Conservation (phyloP, 805 yeast species). For the Torulaspora maleeae region DNA sequence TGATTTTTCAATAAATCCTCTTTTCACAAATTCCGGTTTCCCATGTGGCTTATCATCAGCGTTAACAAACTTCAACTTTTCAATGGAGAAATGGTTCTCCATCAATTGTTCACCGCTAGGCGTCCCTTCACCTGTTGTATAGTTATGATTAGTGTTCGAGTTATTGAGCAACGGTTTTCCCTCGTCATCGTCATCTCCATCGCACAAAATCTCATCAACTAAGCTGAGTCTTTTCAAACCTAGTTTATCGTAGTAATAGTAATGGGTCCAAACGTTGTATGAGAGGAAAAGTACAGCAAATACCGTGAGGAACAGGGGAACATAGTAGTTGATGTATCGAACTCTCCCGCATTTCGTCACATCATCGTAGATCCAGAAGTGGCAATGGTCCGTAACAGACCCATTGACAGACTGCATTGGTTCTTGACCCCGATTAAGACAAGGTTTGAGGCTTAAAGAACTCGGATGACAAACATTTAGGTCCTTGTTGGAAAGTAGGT, state of each 20-base stretch:
- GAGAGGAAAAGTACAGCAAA: conserved; percentile 9
- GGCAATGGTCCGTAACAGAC: conserved; percentile 6
- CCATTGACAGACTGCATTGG: conserved; percentile 7
- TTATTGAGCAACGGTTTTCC: conserved; percentile 22
- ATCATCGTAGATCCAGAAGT: conserved; percentile 59
- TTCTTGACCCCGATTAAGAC: neutral
- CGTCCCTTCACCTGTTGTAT: neutral
- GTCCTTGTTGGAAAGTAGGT: neutral
- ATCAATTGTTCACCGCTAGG: conserved; percentile 31
- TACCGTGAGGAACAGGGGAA: conserved; percentile 19
- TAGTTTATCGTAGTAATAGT: conserved; percentile 20
- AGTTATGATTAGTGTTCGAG: conserved; percentile 1
- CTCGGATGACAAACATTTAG: too few species aligned
- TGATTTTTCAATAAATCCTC: conserved; percentile 49
- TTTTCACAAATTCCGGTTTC: conserved; percentile 41
- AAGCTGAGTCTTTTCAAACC: conserved; percentile 16
- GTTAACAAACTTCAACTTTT: conserved; percentile 47
- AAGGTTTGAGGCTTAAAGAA: too few species aligned
- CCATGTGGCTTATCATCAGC: conserved; percentile 64
- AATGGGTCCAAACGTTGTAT: conserved; percentile 18
- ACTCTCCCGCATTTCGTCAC: conserved; percentile 49
- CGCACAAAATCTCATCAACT: conserved; percentile 18
- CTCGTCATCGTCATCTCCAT: conserved; percentile 18
- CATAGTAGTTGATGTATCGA: conserved; percentile 36
- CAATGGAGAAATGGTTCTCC: conserved; percentile 62